These are phyloP conservation scores for Coemansia sp. DNA, from an alignment of 192 early-diverging fungal species.

Conservation along the genomic window DNA sequence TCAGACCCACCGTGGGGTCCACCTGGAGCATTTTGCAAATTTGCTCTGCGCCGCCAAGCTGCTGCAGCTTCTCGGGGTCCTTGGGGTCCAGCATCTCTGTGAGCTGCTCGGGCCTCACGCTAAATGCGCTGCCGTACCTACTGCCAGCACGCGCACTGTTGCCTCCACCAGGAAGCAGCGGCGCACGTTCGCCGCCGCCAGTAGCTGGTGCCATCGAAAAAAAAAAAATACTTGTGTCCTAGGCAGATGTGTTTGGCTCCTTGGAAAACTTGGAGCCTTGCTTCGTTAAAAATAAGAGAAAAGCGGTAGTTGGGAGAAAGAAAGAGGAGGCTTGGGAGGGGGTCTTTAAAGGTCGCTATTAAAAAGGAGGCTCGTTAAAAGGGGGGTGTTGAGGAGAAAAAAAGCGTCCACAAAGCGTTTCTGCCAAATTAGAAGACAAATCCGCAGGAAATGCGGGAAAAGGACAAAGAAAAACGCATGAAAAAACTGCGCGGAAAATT, in stretches of 20 bases:
- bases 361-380: no score
- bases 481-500: constrained; percentile 20
- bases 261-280: no score
- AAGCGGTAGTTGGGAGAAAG: no score
- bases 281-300: no score
- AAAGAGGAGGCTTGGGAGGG: no score
- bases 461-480: constrained; percentile 1
- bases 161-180: constrained; percentile 39
- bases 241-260: no score
- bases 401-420: no score
- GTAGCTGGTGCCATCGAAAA: constrained; percentile 19
- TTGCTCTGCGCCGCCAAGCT: constrained; percentile 59
- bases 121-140: constrained; percentile 30
- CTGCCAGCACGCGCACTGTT: constrained; percentile 3
- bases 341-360: no score
- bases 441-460: constrained; percentile 3
- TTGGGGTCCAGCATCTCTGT: constrained; percentile 65
- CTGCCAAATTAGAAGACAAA: constrained; percentile 2
- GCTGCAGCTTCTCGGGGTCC: constrained; percentile 55
- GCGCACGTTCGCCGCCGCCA: constrained; percentile 45
- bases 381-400: background rate
- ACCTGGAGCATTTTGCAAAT: constrained; percentile 63
- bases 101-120: constrained; percentile 55
- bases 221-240: background rate
- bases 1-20: constrained; percentile 60